Percentiles rank a stretch among this genome's conserved stretches.
phyloP scores from a whole-genome alignment of 805 yeast species.

The Debaryomyces hansenii region DNA sequence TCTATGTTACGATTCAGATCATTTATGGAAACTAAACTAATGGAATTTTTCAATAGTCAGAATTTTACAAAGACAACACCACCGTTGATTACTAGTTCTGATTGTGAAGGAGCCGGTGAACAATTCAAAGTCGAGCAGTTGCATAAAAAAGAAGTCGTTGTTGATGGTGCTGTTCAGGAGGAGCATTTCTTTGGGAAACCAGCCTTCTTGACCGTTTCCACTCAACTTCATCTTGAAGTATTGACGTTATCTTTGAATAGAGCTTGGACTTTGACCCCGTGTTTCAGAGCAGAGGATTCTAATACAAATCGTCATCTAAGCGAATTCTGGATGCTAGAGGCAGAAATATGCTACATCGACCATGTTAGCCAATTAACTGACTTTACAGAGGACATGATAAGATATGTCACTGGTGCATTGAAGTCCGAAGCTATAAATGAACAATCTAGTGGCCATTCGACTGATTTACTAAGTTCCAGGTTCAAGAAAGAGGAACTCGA shows the following conservation, averaged over 20 bases:
- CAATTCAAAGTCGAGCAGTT: conserved; percentile 58
- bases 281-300: conserved; percentile 90
- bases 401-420: conserved; percentile 33
- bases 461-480: conserved; percentile 35
- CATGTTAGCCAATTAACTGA: conserved; percentile 59
- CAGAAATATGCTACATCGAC: conserved; percentile 72
- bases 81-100: conserved; percentile 84
- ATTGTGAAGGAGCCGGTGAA: conserved; percentile 98
- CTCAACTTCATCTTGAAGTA: conserved; percentile 88
- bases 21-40: conserved; percentile 52
- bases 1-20: conserved; percentile 76
- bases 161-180: conserved; percentile 8
- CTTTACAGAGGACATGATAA: conserved; percentile 71
- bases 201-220: conserved; percentile 81
- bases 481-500: conserved; percentile 37
- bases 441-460: conserved; percentile 13
- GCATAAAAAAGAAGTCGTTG: conserved; percentile 11
- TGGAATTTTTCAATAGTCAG: conserved; percentile 51
- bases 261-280: conserved; percentile 88
- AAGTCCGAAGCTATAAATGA: conserved; percentile 15
- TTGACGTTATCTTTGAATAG: conserved; percentile 69
- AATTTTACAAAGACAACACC: conserved; percentile 76
- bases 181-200: conserved; percentile 62
- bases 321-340: conserved; percentile 98
- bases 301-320: conserved; percentile 89